Percentiles rank a stretch among this genome's conserved stretches.
These are phyloP conservation scores for Eucalyptus regnans DNA, from an alignment of 345 rosid species.

Conservation along the genomic window DNA sequence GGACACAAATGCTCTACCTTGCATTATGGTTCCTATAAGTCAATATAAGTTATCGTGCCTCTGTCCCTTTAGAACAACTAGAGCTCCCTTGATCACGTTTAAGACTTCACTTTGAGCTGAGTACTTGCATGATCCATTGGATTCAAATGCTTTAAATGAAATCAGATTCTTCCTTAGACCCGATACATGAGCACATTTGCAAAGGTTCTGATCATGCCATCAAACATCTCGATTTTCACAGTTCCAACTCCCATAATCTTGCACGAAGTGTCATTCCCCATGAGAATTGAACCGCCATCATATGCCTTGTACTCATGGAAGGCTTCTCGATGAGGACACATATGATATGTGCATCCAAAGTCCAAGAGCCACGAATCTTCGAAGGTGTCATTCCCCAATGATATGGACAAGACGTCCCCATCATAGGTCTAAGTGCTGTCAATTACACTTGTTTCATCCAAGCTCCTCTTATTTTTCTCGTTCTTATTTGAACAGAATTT, in stretches of 20 bases:
- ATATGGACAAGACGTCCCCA: background rate
- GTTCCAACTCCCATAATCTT: background rate
- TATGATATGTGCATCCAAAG: background rate
- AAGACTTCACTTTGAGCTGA: background rate
- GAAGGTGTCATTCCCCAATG: background rate
- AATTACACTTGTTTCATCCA: background rate
- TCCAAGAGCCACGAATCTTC: background rate
- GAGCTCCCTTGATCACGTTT: background rate
- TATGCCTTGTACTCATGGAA: background rate
- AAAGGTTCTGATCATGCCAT: background rate
- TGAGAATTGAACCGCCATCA: background rate
- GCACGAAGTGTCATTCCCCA: background rate
- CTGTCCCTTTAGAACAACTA: background rate
- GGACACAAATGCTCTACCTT: background rate
- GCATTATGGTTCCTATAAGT: background rate
- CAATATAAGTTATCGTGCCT: background rate
- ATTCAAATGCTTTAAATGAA: background rate
- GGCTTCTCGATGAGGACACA: background rate
- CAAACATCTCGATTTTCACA: background rate
- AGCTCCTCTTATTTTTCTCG: background rate
- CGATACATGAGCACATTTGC: background rate
- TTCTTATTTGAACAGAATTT: background rate
- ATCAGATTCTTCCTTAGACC: background rate
- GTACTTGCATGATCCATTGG: too few species aligned
- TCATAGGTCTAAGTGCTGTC: background rate